Percentiles rank a stretch among this genome's conserved stretches.
phyloP scores from a whole-genome alignment of 2,329 filamentous ascomycete genomes.

The Hortaea werneckii region DNA sequence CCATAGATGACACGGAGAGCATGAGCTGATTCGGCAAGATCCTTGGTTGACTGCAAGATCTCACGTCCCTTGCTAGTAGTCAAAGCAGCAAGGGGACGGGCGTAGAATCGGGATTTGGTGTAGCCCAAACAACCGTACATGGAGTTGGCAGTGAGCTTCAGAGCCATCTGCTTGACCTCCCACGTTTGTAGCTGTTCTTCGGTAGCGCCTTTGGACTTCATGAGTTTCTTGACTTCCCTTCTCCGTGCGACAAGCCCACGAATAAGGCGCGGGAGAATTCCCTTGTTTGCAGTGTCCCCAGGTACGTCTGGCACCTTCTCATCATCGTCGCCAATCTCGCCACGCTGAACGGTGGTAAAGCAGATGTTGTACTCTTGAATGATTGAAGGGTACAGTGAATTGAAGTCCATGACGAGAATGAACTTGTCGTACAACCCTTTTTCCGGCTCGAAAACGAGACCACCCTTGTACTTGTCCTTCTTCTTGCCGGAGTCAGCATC shows the following conservation, averaged over 20 bases:
- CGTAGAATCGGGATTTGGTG: slow-evolving; percentile 94
- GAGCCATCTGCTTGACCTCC: slow-evolving; percentile 94
- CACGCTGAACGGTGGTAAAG: slow-evolving; percentile 89
- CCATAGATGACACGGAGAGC: slow-evolving; percentile 88
- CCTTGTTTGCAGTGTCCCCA: slow-evolving; percentile 58
- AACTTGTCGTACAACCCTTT: slow-evolving; percentile 98
- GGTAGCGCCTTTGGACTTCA: slow-evolving; percentile 88
- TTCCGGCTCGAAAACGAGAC: slow-evolving; percentile 95
- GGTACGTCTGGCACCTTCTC: slow-evolving; percentile 86
- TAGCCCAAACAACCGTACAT: slow-evolving; percentile 99
- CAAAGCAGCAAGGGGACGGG: slow-evolving; percentile 84
- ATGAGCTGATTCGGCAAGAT: slow-evolving; percentile 81
- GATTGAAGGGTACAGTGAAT: slow-evolving; percentile 95
- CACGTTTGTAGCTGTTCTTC: slow-evolving; percentile 81
- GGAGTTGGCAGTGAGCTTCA: slow-evolving; percentile 96
- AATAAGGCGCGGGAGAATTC: slow-evolving; percentile 84
- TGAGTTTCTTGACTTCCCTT: slow-evolving; percentile 86
- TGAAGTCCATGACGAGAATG: slow-evolving; percentile 99
- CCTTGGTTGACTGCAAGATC: slow-evolving; percentile 91
- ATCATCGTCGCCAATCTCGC: slow-evolving; percentile 63
- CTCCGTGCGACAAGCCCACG: slow-evolving; percentile 80
- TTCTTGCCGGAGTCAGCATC: slow-evolving; percentile 66
- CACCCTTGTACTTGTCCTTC: slow-evolving; percentile 98
- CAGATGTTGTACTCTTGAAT: slow-evolving; percentile 99
- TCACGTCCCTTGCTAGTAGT: slow-evolving; percentile 97